These are phyloP conservation scores for Chalciporus pseudorubinellus DNA, from an alignment of 768 basidiomycete genomes.

Conservation along the genomic window DNA sequence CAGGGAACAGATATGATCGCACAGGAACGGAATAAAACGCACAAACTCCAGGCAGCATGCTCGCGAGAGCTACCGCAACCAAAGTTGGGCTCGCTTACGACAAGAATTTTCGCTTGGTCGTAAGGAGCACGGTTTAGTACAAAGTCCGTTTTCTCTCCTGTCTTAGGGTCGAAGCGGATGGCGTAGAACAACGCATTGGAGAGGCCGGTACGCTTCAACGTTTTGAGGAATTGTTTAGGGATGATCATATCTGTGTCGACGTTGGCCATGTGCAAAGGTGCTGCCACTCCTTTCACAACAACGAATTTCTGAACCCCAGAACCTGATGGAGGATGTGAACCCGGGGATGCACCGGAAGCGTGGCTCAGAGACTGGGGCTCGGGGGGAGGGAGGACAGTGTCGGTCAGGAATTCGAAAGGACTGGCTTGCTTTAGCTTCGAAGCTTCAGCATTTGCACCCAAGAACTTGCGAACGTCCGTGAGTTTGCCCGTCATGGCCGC, in stretches of 20 bases:
- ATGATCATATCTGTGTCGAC: constrained; percentile 95
- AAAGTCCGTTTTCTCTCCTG: constrained; percentile 81
- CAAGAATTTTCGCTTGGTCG: constrained; percentile 70
- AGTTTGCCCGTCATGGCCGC: constrained; percentile 84
- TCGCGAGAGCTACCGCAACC: constrained; percentile 90
- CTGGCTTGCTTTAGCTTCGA: constrained; percentile 67
- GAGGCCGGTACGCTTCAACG: constrained; percentile 84
- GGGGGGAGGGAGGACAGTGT: constrained; percentile 57
- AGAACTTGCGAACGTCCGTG: constrained; percentile 78
- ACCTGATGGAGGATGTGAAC: constrained; percentile 40
- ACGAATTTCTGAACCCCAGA: constrained; percentile 62
- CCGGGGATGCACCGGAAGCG: constrained; percentile 30
- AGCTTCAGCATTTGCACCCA: constrained; percentile 46
- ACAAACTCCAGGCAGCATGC: constrained; percentile 88
- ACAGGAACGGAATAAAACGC: constrained; percentile 34
- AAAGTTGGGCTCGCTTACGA: constrained; percentile 87
- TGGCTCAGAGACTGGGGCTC: constrained; percentile 40
- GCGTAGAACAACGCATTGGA: constrained; percentile 80
- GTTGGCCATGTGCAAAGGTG: constrained; percentile 78
- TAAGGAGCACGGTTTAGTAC: constrained; percentile 80
- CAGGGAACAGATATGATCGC: background rate
- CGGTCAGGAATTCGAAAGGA: constrained; percentile 75
- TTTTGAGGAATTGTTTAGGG: constrained; percentile 92
- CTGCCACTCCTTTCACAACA: constrained; percentile 69
- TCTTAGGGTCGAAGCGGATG: constrained; percentile 73